Conservation (phyloP, 2,329 filamentous ascomycete genomes). For the Ceratocystis destructans region DNA sequence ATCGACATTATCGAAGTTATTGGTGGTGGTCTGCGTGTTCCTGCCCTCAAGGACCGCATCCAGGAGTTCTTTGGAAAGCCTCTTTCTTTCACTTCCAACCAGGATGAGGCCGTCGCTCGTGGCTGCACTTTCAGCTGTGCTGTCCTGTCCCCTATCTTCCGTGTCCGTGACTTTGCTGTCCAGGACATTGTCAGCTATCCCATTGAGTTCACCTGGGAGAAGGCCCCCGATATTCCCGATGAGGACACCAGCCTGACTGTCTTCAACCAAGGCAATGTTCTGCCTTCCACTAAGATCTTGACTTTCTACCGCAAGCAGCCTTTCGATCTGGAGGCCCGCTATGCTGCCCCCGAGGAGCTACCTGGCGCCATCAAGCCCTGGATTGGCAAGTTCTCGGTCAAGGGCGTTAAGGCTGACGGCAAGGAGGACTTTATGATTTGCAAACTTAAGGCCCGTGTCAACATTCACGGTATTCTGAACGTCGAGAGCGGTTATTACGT, state of each 20-base stretch:
- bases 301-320: slow-evolving; percentile 98
- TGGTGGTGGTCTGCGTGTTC: slow-evolving; percentile 87
- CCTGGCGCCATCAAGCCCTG: slow-evolving; percentile 85
- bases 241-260: slow-evolving; percentile 96
- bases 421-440: slow-evolving; percentile 99
- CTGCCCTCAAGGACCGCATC: slow-evolving; percentile 79
- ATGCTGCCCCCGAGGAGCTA: slow-evolving; percentile 71
- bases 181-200: slow-evolving; percentile 98
- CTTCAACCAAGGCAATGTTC: slow-evolving; percentile 91
- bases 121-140: slow-evolving; percentile 96
- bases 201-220: slow-evolving; percentile 98
- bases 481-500: slow-evolving; percentile 96
- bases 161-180: slow-evolving; percentile 92
- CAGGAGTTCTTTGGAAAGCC: slow-evolving; percentile 82
- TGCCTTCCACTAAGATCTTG: slow-evolving; percentile 97
- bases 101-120: slow-evolving; percentile 90
- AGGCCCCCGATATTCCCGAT: slow-evolving; percentile 93
- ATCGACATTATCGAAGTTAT: slow-evolving; percentile 90
- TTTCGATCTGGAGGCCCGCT: slow-evolving; percentile 91
- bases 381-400: slow-evolving; percentile 96
- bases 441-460: slow-evolving; percentile 95
- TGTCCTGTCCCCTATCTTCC: slow-evolving; percentile 93
- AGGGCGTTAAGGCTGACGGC: slow-evolving; percentile 84
- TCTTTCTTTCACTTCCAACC: slow-evolving; percentile 93
- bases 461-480: slow-evolving; percentile 91